A percentile compares a stretch with the other conserved stretches of the same genome.
phyloP scores from a whole-genome alignment of 2,329 filamentous ascomycete species.

The Ophiocordyceps camponoti-saundersi region DNA sequence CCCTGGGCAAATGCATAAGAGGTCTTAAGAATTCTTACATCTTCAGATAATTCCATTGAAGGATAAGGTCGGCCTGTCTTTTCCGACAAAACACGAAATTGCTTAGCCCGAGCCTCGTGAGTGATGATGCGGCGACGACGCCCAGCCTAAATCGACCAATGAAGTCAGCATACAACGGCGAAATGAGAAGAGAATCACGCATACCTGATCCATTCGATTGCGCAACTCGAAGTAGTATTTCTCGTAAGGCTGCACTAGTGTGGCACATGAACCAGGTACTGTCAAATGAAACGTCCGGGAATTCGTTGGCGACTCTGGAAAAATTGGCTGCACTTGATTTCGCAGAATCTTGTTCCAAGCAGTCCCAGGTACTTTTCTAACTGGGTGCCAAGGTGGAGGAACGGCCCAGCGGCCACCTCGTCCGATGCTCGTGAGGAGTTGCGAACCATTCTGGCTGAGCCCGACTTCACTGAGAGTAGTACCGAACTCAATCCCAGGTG shows the following conservation, averaged over 20 bases:
- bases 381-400: constrained; percentile 7
- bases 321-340: constrained; percentile 4
- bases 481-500: constrained; percentile 7
- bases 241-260: background rate
- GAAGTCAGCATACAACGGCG: background rate
- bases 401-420: background rate
- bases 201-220: background rate
- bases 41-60: background rate
- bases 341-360: constrained; percentile 10
- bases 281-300: background rate
- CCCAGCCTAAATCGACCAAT: background rate
- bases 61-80: constrained; percentile 1
- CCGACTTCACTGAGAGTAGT: constrained; percentile 6
- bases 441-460: constrained; percentile 5
- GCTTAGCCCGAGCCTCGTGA: background rate
- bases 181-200: too few relatives aligned
- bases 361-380: constrained; percentile 6
- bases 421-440: constrained; percentile 5
- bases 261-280: constrained; percentile 1
- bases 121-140: background rate
- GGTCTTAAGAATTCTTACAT: background rate
- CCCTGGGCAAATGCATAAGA: background rate
- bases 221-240: constrained; percentile 1
- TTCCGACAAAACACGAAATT: background rate
- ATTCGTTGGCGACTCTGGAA: background rate